Conservation (phyloP, 2,329 filamentous ascomycete species). For the Nemania diffusa region DNA sequence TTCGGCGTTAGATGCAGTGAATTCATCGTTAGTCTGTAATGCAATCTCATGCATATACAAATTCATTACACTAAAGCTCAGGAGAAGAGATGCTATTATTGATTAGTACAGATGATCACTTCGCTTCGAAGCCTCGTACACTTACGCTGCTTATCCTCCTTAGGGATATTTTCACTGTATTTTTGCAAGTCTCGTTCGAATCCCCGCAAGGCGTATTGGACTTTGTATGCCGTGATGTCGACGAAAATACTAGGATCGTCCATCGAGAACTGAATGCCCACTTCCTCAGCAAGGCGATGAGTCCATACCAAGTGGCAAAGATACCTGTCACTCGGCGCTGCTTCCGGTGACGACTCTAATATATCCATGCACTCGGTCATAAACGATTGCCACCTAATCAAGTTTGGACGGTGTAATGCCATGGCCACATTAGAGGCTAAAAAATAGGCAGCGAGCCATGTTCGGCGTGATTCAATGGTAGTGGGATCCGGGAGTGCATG, state of each 20-base stretch:
- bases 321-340: conserved; percentile 65
- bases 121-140: conserved; percentile 32
- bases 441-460: conserved; percentile 70
- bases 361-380: conserved; percentile 69
- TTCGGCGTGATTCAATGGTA: conserved; percentile 64
- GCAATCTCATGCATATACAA: conserved; percentile 82
- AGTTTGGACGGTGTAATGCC: conserved; percentile 68
- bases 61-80: conserved; percentile 73
- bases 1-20: conserved; percentile 57
- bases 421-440: conserved; percentile 69
- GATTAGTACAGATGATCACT: conserved; percentile 33
- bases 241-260: conserved; percentile 68
- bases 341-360: conserved; percentile 64
- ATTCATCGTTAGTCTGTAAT: conserved; percentile 66
- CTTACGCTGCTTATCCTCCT: conserved; percentile 66
- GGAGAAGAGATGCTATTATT: conserved; percentile 65
- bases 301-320: conserved; percentile 70
- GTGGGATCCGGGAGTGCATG: conserved; percentile 61
- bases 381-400: conserved; percentile 69
- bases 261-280: conserved; percentile 72
- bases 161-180: conserved; percentile 65
- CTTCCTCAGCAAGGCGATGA: conserved; percentile 73
- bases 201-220: conserved; percentile 70
- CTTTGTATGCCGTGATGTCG: conserved; percentile 69
- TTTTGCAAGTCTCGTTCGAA: conserved; percentile 73